Base-by-base conservation (phyloP, 495 filamentous ascomycete species). In the Hypoxylon crocopeplum region DNA sequence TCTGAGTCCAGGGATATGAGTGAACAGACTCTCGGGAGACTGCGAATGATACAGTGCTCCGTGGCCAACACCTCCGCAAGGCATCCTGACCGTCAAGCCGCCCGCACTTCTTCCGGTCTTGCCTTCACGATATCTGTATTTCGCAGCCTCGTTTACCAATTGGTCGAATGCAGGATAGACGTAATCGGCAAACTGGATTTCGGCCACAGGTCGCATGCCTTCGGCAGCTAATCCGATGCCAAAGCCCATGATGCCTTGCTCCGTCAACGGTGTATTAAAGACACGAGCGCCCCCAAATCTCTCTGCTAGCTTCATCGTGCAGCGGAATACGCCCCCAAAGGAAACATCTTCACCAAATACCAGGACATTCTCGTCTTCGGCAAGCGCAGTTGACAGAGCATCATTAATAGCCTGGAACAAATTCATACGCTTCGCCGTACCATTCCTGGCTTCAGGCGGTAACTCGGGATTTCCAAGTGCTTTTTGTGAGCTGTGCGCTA, bases 121-220 rank as follows among this genome's bases (percentile, higher is more conserved):
- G 0, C 92, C 93, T 69, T 93, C 90, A 44, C 93, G 81, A 73
- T 93, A 98, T 48, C 94, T 78, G 59, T 90, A 89, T 77, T 98
- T 98, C 42, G 92, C 91, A 2, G 92, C 93, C 73, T 98, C 94
- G 68, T 98, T 98, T 58, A 98, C 93, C 32, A 98, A 80, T 81
- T 98, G 94, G 69, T 98, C 94, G 61, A 98, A 98, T 1, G 94
- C 92, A 2, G 94, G 94, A 72, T 88, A 98, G 34, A 98, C 87
- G 72, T 98, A 98, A 74, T 98, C 94, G 29, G 94, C 95, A 67
- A 98, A 98, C 74, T 98, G 94, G 46, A 98, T 94, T 76, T 98
- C 94, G 1, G 95, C 93, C 13, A 98, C 84, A 0, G 94, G 90
- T 45, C 88, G 90, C 89, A 96, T 91, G 5, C 94, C 94, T 74